These are phyloP conservation scores for Phytophthora sojae DNA, from an alignment of 352 stramenopile species.

Conservation along the genomic window DNA sequence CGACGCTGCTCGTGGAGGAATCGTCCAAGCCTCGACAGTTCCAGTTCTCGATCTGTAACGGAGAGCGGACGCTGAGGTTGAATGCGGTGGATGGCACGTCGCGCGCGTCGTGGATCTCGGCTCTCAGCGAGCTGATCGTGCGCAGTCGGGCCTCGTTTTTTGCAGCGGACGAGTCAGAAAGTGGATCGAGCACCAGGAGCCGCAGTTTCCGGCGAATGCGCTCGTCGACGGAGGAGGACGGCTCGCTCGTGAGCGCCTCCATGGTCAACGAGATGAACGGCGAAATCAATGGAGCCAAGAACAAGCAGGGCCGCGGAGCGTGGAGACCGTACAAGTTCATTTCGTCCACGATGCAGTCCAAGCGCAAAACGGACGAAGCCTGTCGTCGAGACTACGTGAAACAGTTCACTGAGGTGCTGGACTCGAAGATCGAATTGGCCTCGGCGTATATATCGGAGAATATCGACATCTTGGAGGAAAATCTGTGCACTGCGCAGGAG, in stretches of 20 bases:
- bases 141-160: constrained; percentile 79
- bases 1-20: constrained; percentile 71
- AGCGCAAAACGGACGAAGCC: constrained; percentile 46
- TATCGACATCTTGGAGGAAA: constrained; percentile 79
- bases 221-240: constrained; percentile 70
- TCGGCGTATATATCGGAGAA: constrained; percentile 62
- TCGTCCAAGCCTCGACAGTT: constrained; percentile 74
- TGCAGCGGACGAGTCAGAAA: constrained; percentile 77
- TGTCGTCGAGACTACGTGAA: constrained; percentile 62
- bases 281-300: constrained; percentile 28
- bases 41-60: constrained; percentile 85
- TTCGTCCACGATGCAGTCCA: constrained; percentile 78
- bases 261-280: constrained; percentile 42
- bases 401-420: constrained; percentile 54
- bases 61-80: constrained; percentile 67
- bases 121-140: constrained; percentile 85
- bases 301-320: constrained; percentile 35
- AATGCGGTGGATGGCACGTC: constrained; percentile 74
- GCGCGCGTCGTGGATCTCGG: constrained; percentile 72
- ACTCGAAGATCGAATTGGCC: constrained; percentile 49
- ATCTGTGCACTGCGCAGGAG: constrained; percentile 63
- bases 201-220: constrained; percentile 59
- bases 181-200: constrained; percentile 47
- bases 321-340: constrained; percentile 86
- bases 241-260: constrained; percentile 35